Evolutionary conservation across 768 basidiomycete genomes (phyloP), one percentile per base, ranked within the genome.

Genomic region (Calvatia gigantea): DNA sequence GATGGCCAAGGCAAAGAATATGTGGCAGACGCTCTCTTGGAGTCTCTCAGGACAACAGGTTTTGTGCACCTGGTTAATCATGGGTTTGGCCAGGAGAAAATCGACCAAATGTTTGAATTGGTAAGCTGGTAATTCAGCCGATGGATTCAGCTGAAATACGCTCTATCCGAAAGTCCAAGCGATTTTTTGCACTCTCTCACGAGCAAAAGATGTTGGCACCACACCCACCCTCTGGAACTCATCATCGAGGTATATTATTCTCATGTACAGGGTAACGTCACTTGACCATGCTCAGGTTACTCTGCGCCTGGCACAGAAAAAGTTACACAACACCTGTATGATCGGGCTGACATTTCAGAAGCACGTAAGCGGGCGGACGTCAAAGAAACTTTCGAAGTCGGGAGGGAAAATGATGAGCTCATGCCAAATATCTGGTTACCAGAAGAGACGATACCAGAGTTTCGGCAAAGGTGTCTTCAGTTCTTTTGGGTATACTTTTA

Each of bases 371-470:
- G 45, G 17, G 74, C 73, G 35, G 71, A 75, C 42, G 67, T 77
- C 43, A 82, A 81, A 60, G 82, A 83, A 62, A 80, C 75, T 55
- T 83, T 82, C 52, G 82, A 84, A 56, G 70, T 72, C n/a, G 82
- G 81, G 1, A 69, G 75, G 25, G 82, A 82, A 43, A 68, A 73
- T n/a, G 68, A 76, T 42, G 63, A 61, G 3, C 58, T 63, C 0
- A 75, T 78, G 70, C 80, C 82, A 1, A 83, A 85, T 59, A 80
- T 84, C 32, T 85, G 83, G 82, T 74, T 79, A 9, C 76, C 79
- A 0, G 82, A 82, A 4, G 72, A 69, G 12, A 67, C 75, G 0
- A 66, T 85, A 12, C 79, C 82, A 0, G 82, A 78, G 1, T 83
- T 84, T 62, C 77, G 70, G 49, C 75, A 80, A 51, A 74, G 74